Base-by-base conservation (phyloP, 371 early-diverging fungal species). In the Mucor mucedo region DNA sequence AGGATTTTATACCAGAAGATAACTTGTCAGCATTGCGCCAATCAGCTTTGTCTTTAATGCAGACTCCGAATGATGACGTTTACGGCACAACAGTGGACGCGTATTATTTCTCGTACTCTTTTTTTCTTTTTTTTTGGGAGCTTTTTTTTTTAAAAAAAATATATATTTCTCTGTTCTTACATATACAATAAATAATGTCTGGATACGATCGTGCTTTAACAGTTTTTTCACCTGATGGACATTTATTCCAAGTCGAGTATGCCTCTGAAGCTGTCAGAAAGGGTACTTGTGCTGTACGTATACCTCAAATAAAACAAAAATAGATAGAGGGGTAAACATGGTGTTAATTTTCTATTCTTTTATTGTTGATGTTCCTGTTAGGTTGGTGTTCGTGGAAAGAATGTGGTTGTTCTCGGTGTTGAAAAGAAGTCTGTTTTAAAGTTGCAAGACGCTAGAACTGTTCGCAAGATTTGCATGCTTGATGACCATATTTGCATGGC, bases 211-310 rank as follows among this genome's bases (percentile, higher is more conserved):
- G 92, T 68, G 97, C 98, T 55, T 87, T 99, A 65, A 99, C 99
- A 52, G 95, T 99, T 64, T 99, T 99, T 79, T 98, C 99, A 38
- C 99, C 99, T 48, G 99, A 99, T 79, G 99, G 99, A 56, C 98
- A 99, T 79, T 84, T 99, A 62, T 98, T 99, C 80, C 99, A 99
- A 88, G 99, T 99, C 62, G 99, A 99, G 85, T 99, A 99, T 80
- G 99, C 99, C 52, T 93, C 98, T 64, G 98, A 99, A 72, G 99
- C 99, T 41, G 97, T 98, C 54, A 87, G 97, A 71, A 98, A 96
- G 78, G 99, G 99, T 60, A 96, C 96, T 50, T 95, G 96, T 77
- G 97, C 94, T 48, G 97, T 97, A 91, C 77, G 89, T 69, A 33
- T 28, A 29, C 48, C 27, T 4, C 38, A 4, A 33, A 6, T 28